Base-by-base conservation (phyloP, 2,329 filamentous ascomycete genomes). In the Aureobasidium sp. region DNA sequence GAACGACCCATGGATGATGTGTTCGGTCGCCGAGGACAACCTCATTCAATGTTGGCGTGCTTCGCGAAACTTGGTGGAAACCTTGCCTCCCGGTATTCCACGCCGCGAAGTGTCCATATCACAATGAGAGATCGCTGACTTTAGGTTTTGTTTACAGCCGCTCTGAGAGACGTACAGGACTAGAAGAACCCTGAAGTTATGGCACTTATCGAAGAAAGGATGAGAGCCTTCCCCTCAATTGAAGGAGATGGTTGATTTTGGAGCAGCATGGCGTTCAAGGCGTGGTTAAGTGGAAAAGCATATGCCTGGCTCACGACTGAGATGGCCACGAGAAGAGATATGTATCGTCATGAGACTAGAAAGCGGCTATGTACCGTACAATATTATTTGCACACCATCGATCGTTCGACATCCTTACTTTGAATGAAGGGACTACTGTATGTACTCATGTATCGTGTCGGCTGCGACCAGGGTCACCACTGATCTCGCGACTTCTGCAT, bases 1-100 rank as follows among this genome's bases (percentile, higher is more conserved):
- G 67, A 96, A 96, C 72, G 91, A 97, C 70, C 92, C 93, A 5
- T 99, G 95, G 95, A 85, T 97, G 61, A 89, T 99, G 67, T 92
- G 91, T 74, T 96, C 90, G 64, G 92, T 94, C 16, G 94, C 93
- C 1, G 95, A 99, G 73, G 94, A 99, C 77, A 99, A 99, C 72
- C 80, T 97, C 67, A 83, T 99, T 65, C 94, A 99, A 76, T 90
- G 97, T 68, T 97, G 79, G 75, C 72, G 72, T 15, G 70, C 72
- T 2, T 71, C 67, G 32, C 63, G 72, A 25, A 69, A 71, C 48
- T 57, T 74, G 50, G 72, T 74, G 8, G 72, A 74, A 65, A 68
- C 65, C 21, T 45, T 67, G 45, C 71, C 72, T 11, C 64, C 69
- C 8, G 66, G 66, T 57, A 72, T 73, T 42, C 64, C 64, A 21